Evolutionary conservation across 2,329 filamentous ascomycete genomes (phyloP).

Genomic region (Penicillium sp.): DNA sequence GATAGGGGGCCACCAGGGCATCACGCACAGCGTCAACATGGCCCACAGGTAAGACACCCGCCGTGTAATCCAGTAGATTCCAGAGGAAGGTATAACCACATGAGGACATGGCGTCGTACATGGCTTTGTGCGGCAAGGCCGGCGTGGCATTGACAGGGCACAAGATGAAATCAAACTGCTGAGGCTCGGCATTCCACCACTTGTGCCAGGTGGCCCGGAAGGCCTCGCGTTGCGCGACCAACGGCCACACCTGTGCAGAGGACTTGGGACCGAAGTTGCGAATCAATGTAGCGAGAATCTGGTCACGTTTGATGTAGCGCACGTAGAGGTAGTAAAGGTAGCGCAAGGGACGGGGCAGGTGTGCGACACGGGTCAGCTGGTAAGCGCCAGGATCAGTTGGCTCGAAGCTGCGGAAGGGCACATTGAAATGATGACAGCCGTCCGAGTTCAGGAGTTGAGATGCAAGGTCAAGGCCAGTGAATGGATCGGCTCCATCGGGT

Average conservation of each 20-base stretch:
- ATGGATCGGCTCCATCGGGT: constrained; percentile 72
- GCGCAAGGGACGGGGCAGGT: constrained; percentile 70
- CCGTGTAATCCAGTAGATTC: constrained; percentile 87
- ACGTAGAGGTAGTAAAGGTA: constrained; percentile 89
- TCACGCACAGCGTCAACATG: constrained; percentile 74
- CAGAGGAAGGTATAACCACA: constrained; percentile 95
- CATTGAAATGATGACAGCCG: constrained; percentile 76
- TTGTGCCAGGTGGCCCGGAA: constrained; percentile 78
- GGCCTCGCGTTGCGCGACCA: constrained; percentile 73
- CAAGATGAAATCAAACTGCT: constrained; percentile 76
- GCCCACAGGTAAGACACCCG: constrained; percentile 79
- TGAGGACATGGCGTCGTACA: constrained; percentile 79
- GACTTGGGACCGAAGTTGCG: constrained; percentile 71
- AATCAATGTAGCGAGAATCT: constrained; percentile 75
- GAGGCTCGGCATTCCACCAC: constrained; percentile 74
- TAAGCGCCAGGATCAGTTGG: constrained; percentile 75
- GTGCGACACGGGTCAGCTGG: constrained; percentile 73
- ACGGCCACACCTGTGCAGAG: constrained; percentile 77
- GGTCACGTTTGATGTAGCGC: constrained; percentile 76
- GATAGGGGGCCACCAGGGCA: constrained; percentile 58
- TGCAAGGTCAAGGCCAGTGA: constrained; percentile 73
- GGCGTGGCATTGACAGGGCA: constrained; percentile 88
- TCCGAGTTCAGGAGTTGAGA: constrained; percentile 82
- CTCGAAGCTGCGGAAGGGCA: constrained; percentile 74
- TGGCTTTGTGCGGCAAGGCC: constrained; percentile 80